phyloP scores from a whole-genome alignment of 108 stramenopile genomes.

The Ochromonas danica region DNA sequence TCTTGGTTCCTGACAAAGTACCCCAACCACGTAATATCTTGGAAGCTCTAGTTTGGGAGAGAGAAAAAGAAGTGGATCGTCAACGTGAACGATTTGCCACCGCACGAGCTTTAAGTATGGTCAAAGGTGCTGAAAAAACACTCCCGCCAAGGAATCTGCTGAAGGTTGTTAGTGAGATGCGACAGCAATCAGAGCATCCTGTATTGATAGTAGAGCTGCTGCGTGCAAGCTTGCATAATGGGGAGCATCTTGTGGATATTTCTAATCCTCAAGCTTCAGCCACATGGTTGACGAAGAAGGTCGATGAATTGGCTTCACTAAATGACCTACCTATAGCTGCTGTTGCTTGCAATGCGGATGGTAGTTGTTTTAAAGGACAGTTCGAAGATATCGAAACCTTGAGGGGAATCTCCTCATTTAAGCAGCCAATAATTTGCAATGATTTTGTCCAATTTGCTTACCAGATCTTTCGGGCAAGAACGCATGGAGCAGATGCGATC shows the following conservation, averaged over 20 bases:
- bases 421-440: neutral
- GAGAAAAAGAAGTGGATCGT: neutral
- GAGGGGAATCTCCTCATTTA: neutral
- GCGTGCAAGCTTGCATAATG: neutral
- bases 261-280: neutral
- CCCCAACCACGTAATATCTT: neutral
- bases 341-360: neutral
- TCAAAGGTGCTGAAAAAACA: neutral
- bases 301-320: neutral
- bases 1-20: neutral
- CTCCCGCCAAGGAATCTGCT: neutral
- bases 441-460: neutral
- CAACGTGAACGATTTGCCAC: neutral
- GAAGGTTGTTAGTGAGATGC: neutral
- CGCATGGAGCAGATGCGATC: neutral
- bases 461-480: neutral
- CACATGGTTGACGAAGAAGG: neutral
- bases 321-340: neutral
- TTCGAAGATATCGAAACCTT: neutral
- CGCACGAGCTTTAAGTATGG: neutral
- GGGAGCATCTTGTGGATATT: neutral
- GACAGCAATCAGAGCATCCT: neutral
- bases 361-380: neutral
- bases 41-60: neutral
- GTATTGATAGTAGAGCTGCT: neutral